Base-by-base conservation (phyloP, 352 stramenopile species). In the Phytophthora pisi region DNA sequence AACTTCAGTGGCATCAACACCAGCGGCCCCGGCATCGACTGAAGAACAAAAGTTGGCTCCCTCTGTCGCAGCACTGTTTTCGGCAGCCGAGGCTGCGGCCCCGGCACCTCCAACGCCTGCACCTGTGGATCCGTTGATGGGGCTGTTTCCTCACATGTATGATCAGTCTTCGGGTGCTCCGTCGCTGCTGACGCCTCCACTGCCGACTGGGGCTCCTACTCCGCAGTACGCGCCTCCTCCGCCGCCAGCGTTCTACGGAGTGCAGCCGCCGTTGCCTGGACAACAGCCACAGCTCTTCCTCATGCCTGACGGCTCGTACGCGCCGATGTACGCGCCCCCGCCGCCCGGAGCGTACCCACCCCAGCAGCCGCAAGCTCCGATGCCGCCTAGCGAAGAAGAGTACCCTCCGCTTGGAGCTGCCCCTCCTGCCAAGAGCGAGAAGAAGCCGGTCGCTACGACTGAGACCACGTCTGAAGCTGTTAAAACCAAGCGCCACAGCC, bases 111-210 rank as follows among this genome's bases (percentile, higher is more conserved):
- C 70, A n/a, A 38, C 58, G 6, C 16, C 34, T 49, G 36, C 74
- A 24, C 53, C 59, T 16, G 60, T 53, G 26, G 55, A 74, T 26
- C 40, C 69, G 23, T 64, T 83, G 28, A 72, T 80, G 56, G 63
- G 66, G 20, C 57, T 90, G 57, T 92, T 90, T 55, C 82, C 84
- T 6, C 78, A 88, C 64, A 82, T 82, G 38, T 86, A 86, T 30
- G 65, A 65, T 13, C 55, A 75, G 51, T 51, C 63, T 20, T 20
- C 62, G 34, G 57, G 57, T 55, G 24, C 55, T 49, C 38, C 74
- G 57, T 66, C 69, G 11, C 46, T 77, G 8, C 58, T 82, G 6
- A 65, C 78, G 28, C 79, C 72, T 23, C 75, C 74, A 10, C 40
- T 72, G 18, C 64, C 64, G 26, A 59, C 61, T 47, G 64, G 55